These are phyloP conservation scores for Pythium rishiriense DNA, from an alignment of 352 stramenopile genomes.

Conservation along the genomic window DNA sequence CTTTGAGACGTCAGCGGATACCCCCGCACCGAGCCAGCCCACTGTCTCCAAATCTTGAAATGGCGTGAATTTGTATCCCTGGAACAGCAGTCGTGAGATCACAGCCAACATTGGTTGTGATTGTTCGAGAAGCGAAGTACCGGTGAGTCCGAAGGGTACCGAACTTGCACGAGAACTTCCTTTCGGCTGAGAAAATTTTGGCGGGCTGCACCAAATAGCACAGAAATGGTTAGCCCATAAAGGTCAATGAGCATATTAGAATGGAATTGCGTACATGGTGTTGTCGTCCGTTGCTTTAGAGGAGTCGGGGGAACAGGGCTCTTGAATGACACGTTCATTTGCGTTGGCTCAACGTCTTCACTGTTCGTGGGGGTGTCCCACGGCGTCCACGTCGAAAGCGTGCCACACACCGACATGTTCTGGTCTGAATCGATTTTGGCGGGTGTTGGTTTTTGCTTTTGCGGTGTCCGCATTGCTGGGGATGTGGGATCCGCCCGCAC, in stretches of 20 bases:
- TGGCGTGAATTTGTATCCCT: slow-evolving; percentile 5
- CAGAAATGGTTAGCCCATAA: background rate
- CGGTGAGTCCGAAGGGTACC: slow-evolving; percentile 16
- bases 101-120: background rate
- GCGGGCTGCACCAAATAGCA: slow-evolving; percentile 12
- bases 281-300: slow-evolving; percentile 24
- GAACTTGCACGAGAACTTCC: slow-evolving; percentile 26
- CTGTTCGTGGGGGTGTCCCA: slow-evolving; percentile 21
- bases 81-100: background rate
- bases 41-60: slow-evolving; percentile 63
- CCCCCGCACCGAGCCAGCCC: slow-evolving; percentile 60
- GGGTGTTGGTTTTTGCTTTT: background rate
- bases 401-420: slow-evolving; percentile 26
- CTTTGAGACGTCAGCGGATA: slow-evolving; percentile 77
- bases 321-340: slow-evolving; percentile 23
- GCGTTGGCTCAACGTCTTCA: background rate
- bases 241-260: background rate
- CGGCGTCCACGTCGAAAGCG: slow-evolving; percentile 23
- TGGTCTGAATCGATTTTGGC: background rate
- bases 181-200: slow-evolving; percentile 23
- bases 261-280: slow-evolving; percentile 29
- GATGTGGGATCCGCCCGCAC: slow-evolving; percentile 10
- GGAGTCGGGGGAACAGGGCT: slow-evolving; percentile 28
- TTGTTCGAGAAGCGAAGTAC: too few species aligned
- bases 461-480: slow-evolving; percentile 12